Evolutionary conservation across 179 eudicot species (phyloP).

Genomic region (Spinacia oleracea): DNA sequence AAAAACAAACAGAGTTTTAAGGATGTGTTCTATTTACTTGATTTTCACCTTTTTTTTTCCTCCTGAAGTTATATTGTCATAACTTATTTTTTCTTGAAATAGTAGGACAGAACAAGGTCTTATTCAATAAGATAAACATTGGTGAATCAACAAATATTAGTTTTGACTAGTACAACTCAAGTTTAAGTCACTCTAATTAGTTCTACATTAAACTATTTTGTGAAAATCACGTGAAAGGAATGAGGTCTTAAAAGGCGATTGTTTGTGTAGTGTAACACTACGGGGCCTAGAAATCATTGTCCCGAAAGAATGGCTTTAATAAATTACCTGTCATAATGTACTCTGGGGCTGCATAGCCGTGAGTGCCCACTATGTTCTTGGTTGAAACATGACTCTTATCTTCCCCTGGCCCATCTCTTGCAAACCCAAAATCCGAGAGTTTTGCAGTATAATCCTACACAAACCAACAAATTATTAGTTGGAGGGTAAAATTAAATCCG

Average conservation of each 20-base stretch:
- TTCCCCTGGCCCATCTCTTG: slow-evolving; percentile 85
- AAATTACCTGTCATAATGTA: slow-evolving; percentile 79
- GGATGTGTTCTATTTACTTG: too few relatives aligned
- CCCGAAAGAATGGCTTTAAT: neutral
- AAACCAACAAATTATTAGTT: neutral
- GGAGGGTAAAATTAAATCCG: too few relatives aligned
- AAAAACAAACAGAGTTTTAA: too few relatives aligned
- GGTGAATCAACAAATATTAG: too few relatives aligned
- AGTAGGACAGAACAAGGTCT: too few relatives aligned
- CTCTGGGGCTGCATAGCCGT: slow-evolving; percentile 91
- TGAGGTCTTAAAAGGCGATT: neutral
- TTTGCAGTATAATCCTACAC: slow-evolving; percentile 74
- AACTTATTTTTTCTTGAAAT: too few relatives aligned
- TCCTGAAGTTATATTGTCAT: too few relatives aligned
- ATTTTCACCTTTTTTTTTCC: too few relatives aligned
- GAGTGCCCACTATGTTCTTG: slow-evolving; percentile 72
- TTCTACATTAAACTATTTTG: too few relatives aligned
- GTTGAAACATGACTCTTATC: slow-evolving; percentile 69
- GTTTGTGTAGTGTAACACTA: neutral
- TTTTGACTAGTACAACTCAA: neutral
- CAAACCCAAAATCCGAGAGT: slow-evolving; percentile 88
- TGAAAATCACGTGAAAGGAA: neutral
- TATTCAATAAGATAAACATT: too few relatives aligned
- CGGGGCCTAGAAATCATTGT: neutral
- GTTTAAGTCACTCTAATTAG: too few relatives aligned